Evolutionary conservation across 139 green algal species (phyloP).

Genomic region (Asterochloris erici): DNA sequence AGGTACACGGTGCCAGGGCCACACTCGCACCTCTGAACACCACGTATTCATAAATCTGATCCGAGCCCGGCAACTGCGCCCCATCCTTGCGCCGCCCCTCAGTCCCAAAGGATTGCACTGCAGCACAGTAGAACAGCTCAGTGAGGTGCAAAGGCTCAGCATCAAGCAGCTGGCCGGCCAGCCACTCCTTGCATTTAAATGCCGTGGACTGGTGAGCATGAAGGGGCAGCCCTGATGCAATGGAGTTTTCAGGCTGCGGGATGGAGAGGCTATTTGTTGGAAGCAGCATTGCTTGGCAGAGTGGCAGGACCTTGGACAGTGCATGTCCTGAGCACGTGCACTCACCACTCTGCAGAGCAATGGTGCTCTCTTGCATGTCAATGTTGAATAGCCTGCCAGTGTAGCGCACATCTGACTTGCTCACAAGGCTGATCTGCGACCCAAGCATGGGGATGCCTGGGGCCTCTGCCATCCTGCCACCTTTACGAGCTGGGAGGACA

Average conservation of each 20-base stretch:
- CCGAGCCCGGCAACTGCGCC: conserved; percentile 61
- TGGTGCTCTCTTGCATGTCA: conserved; percentile 83
- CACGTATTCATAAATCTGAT: conserved; percentile 91
- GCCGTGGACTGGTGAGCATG: no score
- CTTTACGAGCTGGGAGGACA: no score
- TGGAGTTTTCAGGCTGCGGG: no score
- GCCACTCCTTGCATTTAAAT: no score
- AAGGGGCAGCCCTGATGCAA: no score
- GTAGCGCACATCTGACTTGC: conserved; percentile 86
- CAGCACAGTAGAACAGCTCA: not conserved
- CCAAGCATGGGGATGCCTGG: conserved; percentile 65
- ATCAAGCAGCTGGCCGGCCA: no score
- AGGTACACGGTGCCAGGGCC: no score
- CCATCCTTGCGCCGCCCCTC: conserved; percentile 78
- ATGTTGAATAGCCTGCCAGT: conserved; percentile 86
- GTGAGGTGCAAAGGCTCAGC: not conserved
- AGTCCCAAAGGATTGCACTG: conserved; percentile 90
- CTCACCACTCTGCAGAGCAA: conserved; percentile 80
- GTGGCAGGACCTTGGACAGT: not conserved
- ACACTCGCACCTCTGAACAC: conserved; percentile 79
- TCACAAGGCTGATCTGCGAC: conserved; percentile 76
- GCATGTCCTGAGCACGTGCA: not conserved
- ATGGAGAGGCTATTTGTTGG: no score
- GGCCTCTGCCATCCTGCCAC: not conserved
- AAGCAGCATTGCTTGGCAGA: no score